Evolutionary conservation across 352 stramenopile genomes (phyloP).

Genomic region (Phytophthora pluvialis): DNA sequence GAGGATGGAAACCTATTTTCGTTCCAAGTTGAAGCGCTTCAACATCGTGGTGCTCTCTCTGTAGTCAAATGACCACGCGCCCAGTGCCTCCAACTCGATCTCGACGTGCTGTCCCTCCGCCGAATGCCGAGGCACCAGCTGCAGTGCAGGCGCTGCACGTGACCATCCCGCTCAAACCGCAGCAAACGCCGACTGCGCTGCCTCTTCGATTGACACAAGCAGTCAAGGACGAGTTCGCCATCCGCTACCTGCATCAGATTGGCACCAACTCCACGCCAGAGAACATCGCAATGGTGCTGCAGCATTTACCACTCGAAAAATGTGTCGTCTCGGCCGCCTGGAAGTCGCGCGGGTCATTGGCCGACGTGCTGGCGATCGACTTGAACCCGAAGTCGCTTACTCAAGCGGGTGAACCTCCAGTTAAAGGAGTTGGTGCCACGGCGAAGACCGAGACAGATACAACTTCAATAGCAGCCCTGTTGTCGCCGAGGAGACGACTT

Average conservation of each 20-base stretch:
- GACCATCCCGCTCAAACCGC: slow-evolving; percentile 58
- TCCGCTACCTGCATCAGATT: slow-evolving; percentile 74
- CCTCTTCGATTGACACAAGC: slow-evolving; percentile 50
- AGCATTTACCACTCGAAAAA: slow-evolving; percentile 66
- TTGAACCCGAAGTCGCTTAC: slow-evolving; percentile 42
- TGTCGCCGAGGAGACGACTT: slow-evolving; percentile 10
- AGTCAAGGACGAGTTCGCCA: slow-evolving; percentile 72
- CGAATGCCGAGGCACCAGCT: slow-evolving; percentile 34
- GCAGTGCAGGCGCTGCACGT: slow-evolving; percentile 59
- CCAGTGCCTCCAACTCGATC: slow-evolving; percentile 15
- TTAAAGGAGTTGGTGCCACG: background rate
- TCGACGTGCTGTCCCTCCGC: background rate
- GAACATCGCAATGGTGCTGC: slow-evolving; percentile 71
- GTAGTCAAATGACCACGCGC: slow-evolving; percentile 15
- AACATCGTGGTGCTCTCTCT: slow-evolving; percentile 1
- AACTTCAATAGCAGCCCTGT: background rate
- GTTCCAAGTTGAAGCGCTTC: slow-evolving; percentile 23
- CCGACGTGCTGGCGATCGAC: slow-evolving; percentile 61
- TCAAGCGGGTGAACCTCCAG: slow-evolving; percentile 11
- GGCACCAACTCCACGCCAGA: slow-evolving; percentile 51
- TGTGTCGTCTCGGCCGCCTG: slow-evolving; percentile 65
- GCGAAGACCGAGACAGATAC: background rate
- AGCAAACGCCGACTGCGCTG: slow-evolving; percentile 52
- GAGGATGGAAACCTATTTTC: background rate
- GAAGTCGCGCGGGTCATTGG: slow-evolving; percentile 62